phyloP scores from a whole-genome alignment of 805 yeast species.

The Diddensiella santjacobensis region DNA sequence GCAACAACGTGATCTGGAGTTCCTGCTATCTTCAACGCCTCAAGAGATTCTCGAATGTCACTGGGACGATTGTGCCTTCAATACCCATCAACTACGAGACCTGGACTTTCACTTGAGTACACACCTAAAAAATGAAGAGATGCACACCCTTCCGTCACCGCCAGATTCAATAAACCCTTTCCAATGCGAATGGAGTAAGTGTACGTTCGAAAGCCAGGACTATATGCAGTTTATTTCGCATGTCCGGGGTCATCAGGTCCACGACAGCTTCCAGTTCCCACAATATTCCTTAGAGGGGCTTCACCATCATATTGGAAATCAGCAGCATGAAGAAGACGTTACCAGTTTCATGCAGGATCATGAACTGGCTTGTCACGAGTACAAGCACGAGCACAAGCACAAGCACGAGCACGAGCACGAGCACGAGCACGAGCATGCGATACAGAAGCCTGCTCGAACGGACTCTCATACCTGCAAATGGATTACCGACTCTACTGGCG shows the following conservation, averaged over 20 bases:
- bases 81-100: constrained; percentile 32
- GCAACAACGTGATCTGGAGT: constrained; percentile 18
- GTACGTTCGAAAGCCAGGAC: constrained; percentile 44
- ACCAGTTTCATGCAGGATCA: constrained; percentile 4
- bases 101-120: constrained; percentile 40
- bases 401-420: constrained; percentile 8
- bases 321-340: constrained; percentile 2
- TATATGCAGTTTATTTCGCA: background rate
- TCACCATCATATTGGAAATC: constrained; percentile 5
- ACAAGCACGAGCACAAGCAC: background rate
- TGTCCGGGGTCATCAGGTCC: background rate
- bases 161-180: constrained; percentile 18
- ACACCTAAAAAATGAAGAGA: constrained; percentile 37
- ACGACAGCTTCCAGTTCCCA: background rate
- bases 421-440: background rate
- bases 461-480: constrained; percentile 37
- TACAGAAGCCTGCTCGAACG: background rate
- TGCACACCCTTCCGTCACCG: constrained; percentile 5
- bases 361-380: constrained; percentile 13
- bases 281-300: background rate
- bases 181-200: constrained; percentile 74
- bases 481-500: constrained; percentile 32
- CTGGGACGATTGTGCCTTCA: constrained; percentile 62
- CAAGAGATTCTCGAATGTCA: constrained; percentile 41
- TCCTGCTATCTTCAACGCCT: constrained; percentile 11